These are phyloP conservation scores for Spergularia azorica DNA, from an alignment of 179 eudicot genomes.

Conservation along the genomic window DNA sequence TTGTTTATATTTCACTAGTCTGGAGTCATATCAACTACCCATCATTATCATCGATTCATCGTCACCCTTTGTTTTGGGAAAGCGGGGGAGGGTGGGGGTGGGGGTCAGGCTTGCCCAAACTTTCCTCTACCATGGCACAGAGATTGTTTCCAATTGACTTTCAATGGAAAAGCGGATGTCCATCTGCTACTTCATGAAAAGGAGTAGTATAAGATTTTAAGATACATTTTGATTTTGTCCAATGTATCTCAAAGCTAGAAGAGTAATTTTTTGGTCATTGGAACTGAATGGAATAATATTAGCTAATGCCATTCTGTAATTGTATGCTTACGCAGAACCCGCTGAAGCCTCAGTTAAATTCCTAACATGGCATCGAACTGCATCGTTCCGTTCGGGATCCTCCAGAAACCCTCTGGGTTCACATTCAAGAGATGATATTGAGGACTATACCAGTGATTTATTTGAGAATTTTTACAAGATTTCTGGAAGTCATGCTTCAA, in stretches of 20 bases:
- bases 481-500: constrained; percentile 96
- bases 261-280: background rate
- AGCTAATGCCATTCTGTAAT: background rate
- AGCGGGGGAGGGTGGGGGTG: background rate
- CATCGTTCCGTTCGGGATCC: constrained; percentile 76
- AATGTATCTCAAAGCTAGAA: background rate
- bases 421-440: constrained; percentile 60
- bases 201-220: too few species aligned
- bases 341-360: constrained; percentile 65
- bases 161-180: background rate
- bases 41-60: background rate
- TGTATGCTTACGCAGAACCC: constrained; percentile 51
- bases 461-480: constrained; percentile 70
- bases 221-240: too few species aligned
- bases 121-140: too few species aligned
- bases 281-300: background rate
- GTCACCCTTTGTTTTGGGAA: background rate
- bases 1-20: background rate
- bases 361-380: constrained; percentile 91
- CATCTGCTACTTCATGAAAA: too few species aligned
- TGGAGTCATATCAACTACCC: background rate
- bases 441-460: constrained; percentile 54
- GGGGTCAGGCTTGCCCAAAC: background rate
- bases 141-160: background rate
- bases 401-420: constrained; percentile 68